Percentiles rank a stretch among this genome's conserved stretches.
These are phyloP conservation scores for Mollisia scopiformis DNA, from an alignment of 2,329 filamentous ascomycete species.

Conservation along the genomic window DNA sequence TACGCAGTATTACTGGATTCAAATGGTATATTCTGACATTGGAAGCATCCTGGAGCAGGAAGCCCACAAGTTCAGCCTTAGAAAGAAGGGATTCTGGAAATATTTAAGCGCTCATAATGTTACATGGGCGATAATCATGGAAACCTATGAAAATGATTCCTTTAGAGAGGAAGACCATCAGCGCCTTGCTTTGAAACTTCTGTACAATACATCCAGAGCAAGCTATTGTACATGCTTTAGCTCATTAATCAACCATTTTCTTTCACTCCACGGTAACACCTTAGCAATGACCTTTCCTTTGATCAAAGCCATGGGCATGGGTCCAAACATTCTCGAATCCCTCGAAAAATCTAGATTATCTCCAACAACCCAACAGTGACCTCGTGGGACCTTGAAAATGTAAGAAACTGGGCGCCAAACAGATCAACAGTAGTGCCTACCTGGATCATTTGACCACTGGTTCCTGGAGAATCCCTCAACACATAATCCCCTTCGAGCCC, in stretches of 20 bases:
- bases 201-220: background rate
- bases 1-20: too few species aligned
- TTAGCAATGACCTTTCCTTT: constrained; percentile 78
- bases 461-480: constrained; percentile 61
- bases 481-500: constrained; percentile 66
- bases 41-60: too few species aligned
- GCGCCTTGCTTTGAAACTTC: constrained; percentile 16
- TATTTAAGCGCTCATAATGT: too few species aligned
- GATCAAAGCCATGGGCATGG: constrained; percentile 82
- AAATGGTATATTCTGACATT: too few species aligned
- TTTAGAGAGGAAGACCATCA: background rate
- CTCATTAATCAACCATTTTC: constrained; percentile 52
- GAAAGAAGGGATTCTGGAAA: too few species aligned
- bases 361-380: constrained; percentile 89
- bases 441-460: constrained; percentile 59
- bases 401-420: constrained; percentile 1
- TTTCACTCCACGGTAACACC: constrained; percentile 53
- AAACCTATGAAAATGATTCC: background rate
- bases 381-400: constrained; percentile 73
- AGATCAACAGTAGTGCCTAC: constrained; percentile 11
- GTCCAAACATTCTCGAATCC: constrained; percentile 86
- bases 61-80: too few species aligned
- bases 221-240: constrained; percentile 37
- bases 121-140: too few species aligned
- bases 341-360: constrained; percentile 85